Conservation (phyloP, 148 eudicot genomes). For the Diospyros lotus region DNA sequence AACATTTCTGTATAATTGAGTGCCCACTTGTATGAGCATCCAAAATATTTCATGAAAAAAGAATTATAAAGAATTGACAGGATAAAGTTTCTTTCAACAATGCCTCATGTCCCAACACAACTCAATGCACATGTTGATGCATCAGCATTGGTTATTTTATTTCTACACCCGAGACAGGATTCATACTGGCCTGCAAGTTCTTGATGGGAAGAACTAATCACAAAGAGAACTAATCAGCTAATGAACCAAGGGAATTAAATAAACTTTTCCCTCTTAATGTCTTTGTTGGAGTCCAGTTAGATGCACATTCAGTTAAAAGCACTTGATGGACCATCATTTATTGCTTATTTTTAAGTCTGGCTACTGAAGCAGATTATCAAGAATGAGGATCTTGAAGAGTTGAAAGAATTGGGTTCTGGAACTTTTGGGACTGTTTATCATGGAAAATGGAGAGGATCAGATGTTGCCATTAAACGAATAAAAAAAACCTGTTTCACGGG, state of each 20-base stretch:
- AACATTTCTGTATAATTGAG: no score
- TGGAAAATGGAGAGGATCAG: slow-evolving; percentile 80
- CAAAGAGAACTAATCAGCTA: no score
- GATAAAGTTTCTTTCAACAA: no score
- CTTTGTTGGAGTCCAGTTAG: not conserved
- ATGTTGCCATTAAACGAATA: slow-evolving; percentile 72
- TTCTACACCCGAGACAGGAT: no score
- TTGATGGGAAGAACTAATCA: no score
- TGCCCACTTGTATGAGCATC: no score
- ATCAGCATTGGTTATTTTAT: no score
- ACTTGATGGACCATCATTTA: not conserved
- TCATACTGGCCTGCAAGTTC: no score
- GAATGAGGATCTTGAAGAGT: slow-evolving; percentile 67
- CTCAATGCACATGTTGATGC: no score
- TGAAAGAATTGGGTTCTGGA: slow-evolving; percentile 69
- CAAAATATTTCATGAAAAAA: no score
- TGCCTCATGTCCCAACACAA: no score
- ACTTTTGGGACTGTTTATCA: slow-evolving; percentile 76
- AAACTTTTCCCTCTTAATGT: not conserved
- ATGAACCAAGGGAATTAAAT: not conserved
- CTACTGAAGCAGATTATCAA: slow-evolving; percentile 45
- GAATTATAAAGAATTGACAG: no score
- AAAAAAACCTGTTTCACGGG: slow-evolving; percentile 86
- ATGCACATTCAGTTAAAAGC: not conserved
- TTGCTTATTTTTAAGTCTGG: slow-evolving; percentile 11